Evolutionary conservation across 345 rosid species (phyloP).

Genomic region (Rhizophora mangle): DNA sequence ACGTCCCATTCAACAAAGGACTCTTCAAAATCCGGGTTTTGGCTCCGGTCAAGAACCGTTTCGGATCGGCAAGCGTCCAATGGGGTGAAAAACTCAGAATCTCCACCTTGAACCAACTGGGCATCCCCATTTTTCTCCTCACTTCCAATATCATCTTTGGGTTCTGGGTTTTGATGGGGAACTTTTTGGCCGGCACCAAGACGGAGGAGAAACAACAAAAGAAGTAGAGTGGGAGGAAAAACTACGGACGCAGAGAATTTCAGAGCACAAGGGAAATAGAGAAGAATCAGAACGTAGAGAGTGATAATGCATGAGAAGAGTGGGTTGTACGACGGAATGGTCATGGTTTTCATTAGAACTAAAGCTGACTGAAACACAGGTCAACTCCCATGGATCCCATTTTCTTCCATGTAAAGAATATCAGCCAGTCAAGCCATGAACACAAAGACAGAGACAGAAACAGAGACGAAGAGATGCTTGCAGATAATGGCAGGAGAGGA

Average conservation of each 20-base stretch:
- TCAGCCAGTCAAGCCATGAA: no score
- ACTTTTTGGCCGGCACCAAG: constrained; percentile 38
- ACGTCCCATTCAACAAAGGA: constrained; percentile 71
- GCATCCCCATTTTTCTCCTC: neutral
- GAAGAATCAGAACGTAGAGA: constrained; percentile 44
- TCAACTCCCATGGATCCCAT: constrained; percentile 14
- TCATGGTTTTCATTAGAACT: constrained; percentile 7
- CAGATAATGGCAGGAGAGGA: no score
- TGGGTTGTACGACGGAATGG: constrained; percentile 30
- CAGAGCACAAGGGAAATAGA: constrained; percentile 48
- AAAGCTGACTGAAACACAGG: neutral
- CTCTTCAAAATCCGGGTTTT: constrained; percentile 20
- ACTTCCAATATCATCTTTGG: neutral
- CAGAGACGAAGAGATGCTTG: no score
- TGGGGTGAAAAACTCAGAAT: constrained; percentile 1
- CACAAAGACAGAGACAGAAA: no score
- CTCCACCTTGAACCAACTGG: neutral
- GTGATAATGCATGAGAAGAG: constrained; percentile 57
- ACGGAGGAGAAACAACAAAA: constrained; percentile 50
- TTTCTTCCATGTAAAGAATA: no score
- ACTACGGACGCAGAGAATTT: constrained; percentile 48
- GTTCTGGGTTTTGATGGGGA: constrained; percentile 7
- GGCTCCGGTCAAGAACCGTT: neutral
- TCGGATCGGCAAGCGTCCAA: neutral
- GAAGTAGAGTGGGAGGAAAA: constrained; percentile 38